Percentiles rank a stretch among this genome's conserved stretches.
Evolutionary conservation across 1,139 yeast genomes (phyloP).

Genomic region (Pichia sp.): DNA sequence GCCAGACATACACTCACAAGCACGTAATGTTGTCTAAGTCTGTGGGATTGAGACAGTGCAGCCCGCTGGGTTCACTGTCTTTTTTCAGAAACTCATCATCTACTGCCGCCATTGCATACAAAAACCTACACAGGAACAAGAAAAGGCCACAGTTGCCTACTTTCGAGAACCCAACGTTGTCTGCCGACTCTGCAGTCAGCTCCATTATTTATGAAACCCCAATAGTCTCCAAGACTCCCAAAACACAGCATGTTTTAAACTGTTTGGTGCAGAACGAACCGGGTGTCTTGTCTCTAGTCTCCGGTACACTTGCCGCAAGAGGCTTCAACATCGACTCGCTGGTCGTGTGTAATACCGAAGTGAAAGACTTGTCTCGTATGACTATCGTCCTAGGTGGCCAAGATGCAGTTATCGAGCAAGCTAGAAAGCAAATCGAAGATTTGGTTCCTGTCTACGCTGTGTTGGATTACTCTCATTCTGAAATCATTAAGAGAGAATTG

Average conservation of each 20-base stretch:
- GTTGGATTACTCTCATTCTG: constrained; percentile 85
- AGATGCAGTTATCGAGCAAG: constrained; percentile 95
- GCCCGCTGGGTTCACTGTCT: constrained; percentile 11
- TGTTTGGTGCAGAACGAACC: constrained; percentile 98
- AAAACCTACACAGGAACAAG: constrained; percentile 80
- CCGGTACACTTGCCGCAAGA: constrained; percentile 95
- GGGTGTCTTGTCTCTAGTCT: constrained; percentile 88
- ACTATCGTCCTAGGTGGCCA: constrained; percentile 92
- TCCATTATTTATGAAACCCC: constrained; percentile 95
- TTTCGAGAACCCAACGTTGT: constrained; percentile 92
- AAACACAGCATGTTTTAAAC: constrained; percentile 84
- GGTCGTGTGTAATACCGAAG: constrained; percentile 96
- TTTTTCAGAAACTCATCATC: constrained; percentile 41
- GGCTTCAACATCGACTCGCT: constrained; percentile 97
- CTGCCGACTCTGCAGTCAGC: constrained; percentile 92
- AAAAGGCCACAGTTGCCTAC: constrained; percentile 91
- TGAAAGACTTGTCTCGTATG: constrained; percentile 92
- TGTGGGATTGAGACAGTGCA: constrained; percentile 11
- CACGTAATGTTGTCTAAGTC: constrained; percentile 12
- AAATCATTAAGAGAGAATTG: constrained; percentile 86
- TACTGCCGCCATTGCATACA: constrained; percentile 94
- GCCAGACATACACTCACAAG: background rate
- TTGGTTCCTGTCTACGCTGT: constrained; percentile 98
- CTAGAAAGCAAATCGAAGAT: constrained; percentile 97
- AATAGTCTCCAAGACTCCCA: constrained; percentile 59